A percentile compares a stretch with the other conserved stretches of the same genome.
Evolutionary conservation across 2,329 filamentous ascomycete genomes (phyloP).

Genomic region (Rhexocercosporidium sp.): DNA sequence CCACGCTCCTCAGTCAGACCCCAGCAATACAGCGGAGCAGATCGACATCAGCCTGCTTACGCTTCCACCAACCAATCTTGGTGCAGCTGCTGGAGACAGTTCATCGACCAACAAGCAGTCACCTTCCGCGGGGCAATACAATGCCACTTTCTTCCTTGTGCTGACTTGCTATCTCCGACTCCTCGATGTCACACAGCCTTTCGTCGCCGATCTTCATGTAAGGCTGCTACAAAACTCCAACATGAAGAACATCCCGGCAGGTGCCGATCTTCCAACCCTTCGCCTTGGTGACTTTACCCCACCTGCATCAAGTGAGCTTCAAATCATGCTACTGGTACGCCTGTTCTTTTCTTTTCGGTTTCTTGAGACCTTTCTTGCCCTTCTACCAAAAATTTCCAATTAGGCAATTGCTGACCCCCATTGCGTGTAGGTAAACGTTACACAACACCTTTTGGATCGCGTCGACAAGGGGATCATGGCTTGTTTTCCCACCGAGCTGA

Average conservation of each 20-base stretch:
- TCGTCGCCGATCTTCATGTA: neutral
- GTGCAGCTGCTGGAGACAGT: neutral
- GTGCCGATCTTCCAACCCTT: neutral
- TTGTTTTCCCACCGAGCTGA: conserved; percentile 1
- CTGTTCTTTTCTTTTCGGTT: too few relatives aligned
- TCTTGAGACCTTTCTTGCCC: too few relatives aligned
- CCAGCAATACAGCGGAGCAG: neutral
- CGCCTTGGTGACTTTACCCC: conserved; percentile 2
- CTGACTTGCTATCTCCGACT: conserved; percentile 5
- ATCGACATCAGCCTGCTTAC: neutral
- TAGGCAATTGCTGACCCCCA: too few relatives aligned
- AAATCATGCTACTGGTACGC: neutral
- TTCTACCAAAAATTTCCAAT: too few relatives aligned
- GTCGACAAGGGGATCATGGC: conserved; percentile 7
- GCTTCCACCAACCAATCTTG: neutral
- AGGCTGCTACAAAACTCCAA: conserved; percentile 5
- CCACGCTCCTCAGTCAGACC: neutral
- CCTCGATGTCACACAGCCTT: neutral
- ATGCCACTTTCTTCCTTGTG: conserved; percentile 4
- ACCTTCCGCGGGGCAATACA: neutral
- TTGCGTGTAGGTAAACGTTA: too few relatives aligned
- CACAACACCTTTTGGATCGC: neutral
- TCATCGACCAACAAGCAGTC: neutral
- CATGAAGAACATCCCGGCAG: neutral
- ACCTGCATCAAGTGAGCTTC: neutral